phyloP scores from a whole-genome alignment of 441 rosid species.

The Erysimum pusillum region DNA sequence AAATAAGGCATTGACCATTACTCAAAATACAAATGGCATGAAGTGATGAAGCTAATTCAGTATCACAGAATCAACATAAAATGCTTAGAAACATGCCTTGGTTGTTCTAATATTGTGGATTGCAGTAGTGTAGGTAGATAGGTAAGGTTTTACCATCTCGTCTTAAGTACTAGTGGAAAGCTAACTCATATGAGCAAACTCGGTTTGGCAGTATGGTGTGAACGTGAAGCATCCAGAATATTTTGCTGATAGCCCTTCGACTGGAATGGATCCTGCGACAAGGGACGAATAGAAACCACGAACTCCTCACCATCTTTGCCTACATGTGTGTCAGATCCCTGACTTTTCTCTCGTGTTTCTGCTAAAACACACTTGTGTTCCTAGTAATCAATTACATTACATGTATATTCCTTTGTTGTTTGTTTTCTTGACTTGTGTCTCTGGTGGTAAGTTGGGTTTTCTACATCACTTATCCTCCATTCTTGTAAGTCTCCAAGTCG shows the following conservation, averaged over 20 bases:
- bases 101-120: constrained; percentile 5
- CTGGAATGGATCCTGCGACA: constrained; percentile 80
- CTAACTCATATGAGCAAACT: constrained; percentile 25
- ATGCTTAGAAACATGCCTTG: neutral
- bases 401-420: constrained; percentile 34
- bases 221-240: constrained; percentile 94
- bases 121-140: constrained; percentile 23
- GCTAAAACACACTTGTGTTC: constrained; percentile 22
- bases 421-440: constrained; percentile 29
- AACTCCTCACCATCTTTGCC: constrained; percentile 15
- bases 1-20: constrained; percentile 9
- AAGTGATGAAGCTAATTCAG: neutral
- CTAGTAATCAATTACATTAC: constrained; percentile 29
- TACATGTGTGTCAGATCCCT: constrained; percentile 22
- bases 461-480: constrained; percentile 20
- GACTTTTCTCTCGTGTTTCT: constrained; percentile 18
- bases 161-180: neutral
- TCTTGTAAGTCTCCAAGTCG: constrained; percentile 21
- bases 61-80: neutral
- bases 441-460: neutral
- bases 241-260: constrained; percentile 90
- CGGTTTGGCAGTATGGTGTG: constrained; percentile 71
- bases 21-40: constrained; percentile 4
- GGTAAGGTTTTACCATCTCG: neutral
- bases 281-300: constrained; percentile 64